Evolutionary conservation across 345 rosid genomes (phyloP).

Genomic region (Corymbia maculata): DNA sequence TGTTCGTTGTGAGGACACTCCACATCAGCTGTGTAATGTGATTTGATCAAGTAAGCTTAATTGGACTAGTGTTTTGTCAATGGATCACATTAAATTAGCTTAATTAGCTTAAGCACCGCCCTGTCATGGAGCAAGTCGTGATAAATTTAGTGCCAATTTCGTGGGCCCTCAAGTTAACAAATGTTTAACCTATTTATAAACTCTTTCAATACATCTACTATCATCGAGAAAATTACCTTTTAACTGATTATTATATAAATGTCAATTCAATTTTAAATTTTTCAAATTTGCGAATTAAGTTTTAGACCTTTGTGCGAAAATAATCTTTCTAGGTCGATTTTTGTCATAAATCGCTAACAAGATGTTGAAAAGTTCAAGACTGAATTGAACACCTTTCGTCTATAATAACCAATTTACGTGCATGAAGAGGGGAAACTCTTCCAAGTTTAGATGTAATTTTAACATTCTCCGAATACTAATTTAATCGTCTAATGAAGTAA

Average conservation of each 20-base stretch:
- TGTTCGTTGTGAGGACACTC: not conserved
- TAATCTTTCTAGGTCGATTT: too few species aligned
- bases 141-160: not conserved
- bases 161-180: not conserved
- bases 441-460: not conserved
- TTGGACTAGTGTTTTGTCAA: not conserved
- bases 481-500: not conserved
- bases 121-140: not conserved
- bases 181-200: too few species aligned
- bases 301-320: rapidly evolving
- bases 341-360: rapidly evolving
- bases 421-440: not conserved
- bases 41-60: not conserved
- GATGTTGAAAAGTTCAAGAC: not conserved
- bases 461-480: not conserved
- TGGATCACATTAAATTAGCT: not conserved
- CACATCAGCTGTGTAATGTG: not conserved
- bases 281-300: not conserved
- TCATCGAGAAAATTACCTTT: rapidly evolving
- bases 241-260: rapidly evolving
- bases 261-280: rapidly evolving
- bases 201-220: not conserved
- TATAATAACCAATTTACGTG: not conserved
- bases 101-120: not conserved
- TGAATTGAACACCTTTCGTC: not conserved